Evolutionary conservation across 106 monocot genomes (phyloP).

Genomic region (Gastrodia elata): DNA sequence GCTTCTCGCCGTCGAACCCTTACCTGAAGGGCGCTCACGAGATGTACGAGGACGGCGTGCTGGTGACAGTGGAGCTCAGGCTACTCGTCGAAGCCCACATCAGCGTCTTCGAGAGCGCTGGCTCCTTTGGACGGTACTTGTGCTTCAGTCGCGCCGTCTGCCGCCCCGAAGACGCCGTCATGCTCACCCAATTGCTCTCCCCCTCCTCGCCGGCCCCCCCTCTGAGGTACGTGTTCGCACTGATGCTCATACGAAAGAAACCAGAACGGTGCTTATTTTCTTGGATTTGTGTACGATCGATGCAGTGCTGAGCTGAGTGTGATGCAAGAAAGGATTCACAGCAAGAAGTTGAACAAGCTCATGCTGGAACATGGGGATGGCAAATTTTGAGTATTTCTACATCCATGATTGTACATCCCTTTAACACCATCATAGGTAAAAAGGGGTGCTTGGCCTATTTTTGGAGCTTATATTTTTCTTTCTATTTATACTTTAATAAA

Average conservation of each 20-base stretch:
- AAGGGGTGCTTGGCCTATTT: too few species aligned
- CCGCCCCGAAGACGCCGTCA: slow-evolving; percentile 64
- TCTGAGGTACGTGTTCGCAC: slow-evolving; percentile 19
- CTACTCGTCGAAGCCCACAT: slow-evolving; percentile 68
- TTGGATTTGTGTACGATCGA: not conserved
- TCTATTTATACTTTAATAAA: too few species aligned
- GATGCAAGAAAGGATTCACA: slow-evolving; percentile 42
- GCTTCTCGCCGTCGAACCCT: slow-evolving; percentile 27
- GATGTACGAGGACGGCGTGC: slow-evolving; percentile 84
- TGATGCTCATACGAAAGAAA: not conserved
- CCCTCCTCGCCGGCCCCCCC: slow-evolving; percentile 34
- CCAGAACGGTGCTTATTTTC: not conserved
- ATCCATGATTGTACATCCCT: too few species aligned
- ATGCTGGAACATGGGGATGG: slow-evolving; percentile 33
- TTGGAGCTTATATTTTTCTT: too few species aligned
- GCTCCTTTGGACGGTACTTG: slow-evolving; percentile 73
- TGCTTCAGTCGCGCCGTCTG: slow-evolving; percentile 65
- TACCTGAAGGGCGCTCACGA: slow-evolving; percentile 73
- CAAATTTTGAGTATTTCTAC: too few species aligned
- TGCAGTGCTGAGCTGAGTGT: slow-evolving; percentile 52
- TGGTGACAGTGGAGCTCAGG: slow-evolving; percentile 60
- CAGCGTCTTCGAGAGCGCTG: slow-evolving; percentile 43
- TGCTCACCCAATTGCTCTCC: slow-evolving; percentile 45
- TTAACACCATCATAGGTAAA: too few species aligned
- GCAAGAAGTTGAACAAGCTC: slow-evolving; percentile 64